Percentiles rank a stretch among this genome's conserved stretches.
These are phyloP conservation scores for Zoysia japonica DNA, from an alignment of 176 grass and related monocot genomes.

Conservation along the genomic window DNA sequence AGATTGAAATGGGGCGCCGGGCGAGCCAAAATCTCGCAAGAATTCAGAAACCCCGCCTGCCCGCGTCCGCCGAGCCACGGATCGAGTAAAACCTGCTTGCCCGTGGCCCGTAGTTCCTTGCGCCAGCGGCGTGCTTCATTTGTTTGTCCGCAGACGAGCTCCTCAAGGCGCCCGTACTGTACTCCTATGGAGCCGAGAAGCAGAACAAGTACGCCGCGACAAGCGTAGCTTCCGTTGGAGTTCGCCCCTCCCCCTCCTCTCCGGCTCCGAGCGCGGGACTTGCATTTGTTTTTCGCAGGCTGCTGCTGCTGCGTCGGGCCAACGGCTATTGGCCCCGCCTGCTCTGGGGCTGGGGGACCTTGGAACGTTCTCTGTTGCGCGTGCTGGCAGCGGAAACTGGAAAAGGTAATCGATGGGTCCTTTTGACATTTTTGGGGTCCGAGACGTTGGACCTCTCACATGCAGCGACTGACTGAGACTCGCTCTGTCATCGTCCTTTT, in stretches of 20 bases:
- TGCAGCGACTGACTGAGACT: slow-evolving; percentile 8
- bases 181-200: no score
- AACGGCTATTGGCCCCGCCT: slow-evolving; percentile 28
- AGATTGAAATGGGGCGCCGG: background rate
- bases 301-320: background rate
- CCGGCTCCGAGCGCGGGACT: background rate
- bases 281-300: background rate
- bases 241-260: background rate
- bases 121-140: background rate
- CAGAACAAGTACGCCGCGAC: slow-evolving; percentile 37
- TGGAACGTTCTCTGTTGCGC: slow-evolving; percentile 40
- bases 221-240: slow-evolving; percentile 30
- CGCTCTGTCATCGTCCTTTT: background rate
- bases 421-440: slow-evolving; percentile 26
- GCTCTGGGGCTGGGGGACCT: background rate
- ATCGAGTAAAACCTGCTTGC: background rate
- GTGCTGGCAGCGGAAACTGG: background rate
- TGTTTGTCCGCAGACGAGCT: background rate
- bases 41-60: background rate
- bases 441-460: slow-evolving; percentile 26
- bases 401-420: background rate
- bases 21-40: background rate
- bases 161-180: no score
- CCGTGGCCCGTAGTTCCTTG: background rate
- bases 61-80: slow-evolving; percentile 1